phyloP scores from a whole-genome alignment of 352 stramenopile species.

The Phytopythium cucurbitacearum region DNA sequence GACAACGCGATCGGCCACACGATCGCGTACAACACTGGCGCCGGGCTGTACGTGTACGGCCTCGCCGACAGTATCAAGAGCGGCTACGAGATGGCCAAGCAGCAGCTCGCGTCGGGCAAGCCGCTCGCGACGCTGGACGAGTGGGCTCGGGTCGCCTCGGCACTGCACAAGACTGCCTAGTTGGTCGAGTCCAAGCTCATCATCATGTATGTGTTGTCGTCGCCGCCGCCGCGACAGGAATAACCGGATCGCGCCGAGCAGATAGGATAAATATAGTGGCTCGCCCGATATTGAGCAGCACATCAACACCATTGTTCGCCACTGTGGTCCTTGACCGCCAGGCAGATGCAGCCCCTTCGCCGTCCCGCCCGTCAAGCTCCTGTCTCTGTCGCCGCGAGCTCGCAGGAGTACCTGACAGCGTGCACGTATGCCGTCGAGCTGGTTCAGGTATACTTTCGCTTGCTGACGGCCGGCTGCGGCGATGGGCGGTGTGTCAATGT shows the following conservation, averaged over 20 bases:
- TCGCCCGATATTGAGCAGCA: too few relatives aligned
- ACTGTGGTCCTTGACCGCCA: too few relatives aligned
- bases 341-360: too few relatives aligned
- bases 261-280: too few relatives aligned
- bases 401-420: background rate
- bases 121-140: constrained; percentile 60
- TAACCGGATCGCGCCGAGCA: too few relatives aligned
- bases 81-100: constrained; percentile 81
- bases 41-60: constrained; percentile 97
- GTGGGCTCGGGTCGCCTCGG: constrained; percentile 54
- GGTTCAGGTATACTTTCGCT: constrained; percentile 53
- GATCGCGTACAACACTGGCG: constrained; percentile 97
- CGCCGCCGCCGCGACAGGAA: too few relatives aligned
- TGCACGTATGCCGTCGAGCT: constrained; percentile 50
- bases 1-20: constrained; percentile 95
- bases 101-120: constrained; percentile 62
- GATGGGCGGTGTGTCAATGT: constrained; percentile 25
- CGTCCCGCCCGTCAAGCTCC: too few relatives aligned
- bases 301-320: too few relatives aligned
- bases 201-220: background rate
- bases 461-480: constrained; percentile 53
- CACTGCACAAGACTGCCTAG: constrained; percentile 24
- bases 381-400: too few relatives aligned
- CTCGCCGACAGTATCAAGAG: constrained; percentile 83
- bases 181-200: background rate